Percentiles rank a stretch among this genome's conserved stretches.
phyloP scores from a whole-genome alignment of 2,329 filamentous ascomycete species.

The Colletotrichum karsti region DNA sequence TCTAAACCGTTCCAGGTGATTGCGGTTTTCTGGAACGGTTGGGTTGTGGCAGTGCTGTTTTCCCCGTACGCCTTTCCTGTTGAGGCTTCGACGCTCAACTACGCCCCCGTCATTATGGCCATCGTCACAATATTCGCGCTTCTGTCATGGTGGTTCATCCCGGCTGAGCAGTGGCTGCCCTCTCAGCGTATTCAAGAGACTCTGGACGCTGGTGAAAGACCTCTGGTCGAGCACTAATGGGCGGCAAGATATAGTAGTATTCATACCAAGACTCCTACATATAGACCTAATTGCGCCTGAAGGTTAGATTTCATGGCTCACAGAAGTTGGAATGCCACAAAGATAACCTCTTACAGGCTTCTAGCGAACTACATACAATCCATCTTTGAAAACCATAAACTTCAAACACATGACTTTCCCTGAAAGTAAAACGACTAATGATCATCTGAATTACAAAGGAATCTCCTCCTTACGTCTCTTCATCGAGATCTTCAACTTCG shows the following conservation, averaged over 20 bases:
- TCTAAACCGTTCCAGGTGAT: slow-evolving; percentile 58
- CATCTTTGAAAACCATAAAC: too few relatives aligned
- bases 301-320: too few relatives aligned
- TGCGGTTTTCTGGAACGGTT: slow-evolving; percentile 56
- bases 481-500: not conserved
- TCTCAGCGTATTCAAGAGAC: slow-evolving; percentile 50
- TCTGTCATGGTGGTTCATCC: slow-evolving; percentile 56
- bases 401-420: too few relatives aligned
- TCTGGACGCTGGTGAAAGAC: slow-evolving; percentile 32
- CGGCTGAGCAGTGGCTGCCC: slow-evolving; percentile 55
- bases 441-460: not conserved
- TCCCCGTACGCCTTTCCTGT: slow-evolving; percentile 56
- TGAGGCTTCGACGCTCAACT: slow-evolving; percentile 51
- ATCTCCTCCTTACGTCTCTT: not conserved
- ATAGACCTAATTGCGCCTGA: too few relatives aligned
- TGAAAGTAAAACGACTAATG: too few relatives aligned
- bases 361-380: too few relatives aligned
- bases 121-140: slow-evolving; percentile 57
- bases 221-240: slow-evolving; percentile 2
- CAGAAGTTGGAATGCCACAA: too few relatives aligned
- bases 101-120: slow-evolving; percentile 60
- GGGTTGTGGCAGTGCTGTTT: slow-evolving; percentile 57
- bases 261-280: too few relatives aligned
- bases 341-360: too few relatives aligned
- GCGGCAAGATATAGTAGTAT: too few relatives aligned